phyloP scores from a whole-genome alignment of 768 basidiomycete genomes.

The Baorangia bicolor region DNA sequence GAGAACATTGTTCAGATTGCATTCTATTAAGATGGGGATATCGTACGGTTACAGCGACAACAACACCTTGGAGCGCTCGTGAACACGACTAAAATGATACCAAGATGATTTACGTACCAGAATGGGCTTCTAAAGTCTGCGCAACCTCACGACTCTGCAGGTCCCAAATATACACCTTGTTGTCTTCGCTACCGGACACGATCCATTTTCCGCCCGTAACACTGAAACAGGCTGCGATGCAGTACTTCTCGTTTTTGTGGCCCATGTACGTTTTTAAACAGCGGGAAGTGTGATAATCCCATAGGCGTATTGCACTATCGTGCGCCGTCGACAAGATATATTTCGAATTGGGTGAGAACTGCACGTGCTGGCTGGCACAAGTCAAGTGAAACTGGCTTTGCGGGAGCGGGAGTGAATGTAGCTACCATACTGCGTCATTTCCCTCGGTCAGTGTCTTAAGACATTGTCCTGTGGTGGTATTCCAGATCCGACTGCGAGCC shows the following conservation, averaged over 20 bases:
- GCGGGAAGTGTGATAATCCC: slow-evolving; percentile 91
- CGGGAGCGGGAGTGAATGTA: not conserved
- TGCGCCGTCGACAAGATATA: slow-evolving; percentile 93
- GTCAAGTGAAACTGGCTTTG: not conserved
- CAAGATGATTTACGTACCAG: slow-evolving; percentile 41
- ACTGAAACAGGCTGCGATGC: slow-evolving; percentile 80
- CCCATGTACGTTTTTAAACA: slow-evolving; percentile 90
- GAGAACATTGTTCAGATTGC: not conserved
- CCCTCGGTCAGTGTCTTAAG: slow-evolving; percentile 94
- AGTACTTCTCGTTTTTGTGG: slow-evolving; percentile 80
- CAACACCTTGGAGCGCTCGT: slow-evolving; percentile 40
- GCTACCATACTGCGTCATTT: slow-evolving; percentile 77
- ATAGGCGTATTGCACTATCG: slow-evolving; percentile 88
- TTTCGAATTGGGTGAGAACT: slow-evolving; percentile 94
- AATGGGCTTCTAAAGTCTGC: slow-evolving; percentile 75
- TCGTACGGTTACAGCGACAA: slow-evolving; percentile 82
- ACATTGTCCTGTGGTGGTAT: slow-evolving; percentile 88
- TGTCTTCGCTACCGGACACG: slow-evolving; percentile 87
- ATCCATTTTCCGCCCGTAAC: slow-evolving; percentile 89
- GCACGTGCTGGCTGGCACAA: slow-evolving; percentile 71
- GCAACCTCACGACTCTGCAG: slow-evolving; percentile 83
- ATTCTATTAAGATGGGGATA: slow-evolving; percentile 12
- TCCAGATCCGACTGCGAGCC: slow-evolving; percentile 85
- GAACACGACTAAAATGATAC: not conserved
- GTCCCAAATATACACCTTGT: slow-evolving; percentile 90